These are phyloP conservation scores for Claviceps arundinis DNA, from an alignment of 2,329 filamentous ascomycete species.

Conservation along the genomic window DNA sequence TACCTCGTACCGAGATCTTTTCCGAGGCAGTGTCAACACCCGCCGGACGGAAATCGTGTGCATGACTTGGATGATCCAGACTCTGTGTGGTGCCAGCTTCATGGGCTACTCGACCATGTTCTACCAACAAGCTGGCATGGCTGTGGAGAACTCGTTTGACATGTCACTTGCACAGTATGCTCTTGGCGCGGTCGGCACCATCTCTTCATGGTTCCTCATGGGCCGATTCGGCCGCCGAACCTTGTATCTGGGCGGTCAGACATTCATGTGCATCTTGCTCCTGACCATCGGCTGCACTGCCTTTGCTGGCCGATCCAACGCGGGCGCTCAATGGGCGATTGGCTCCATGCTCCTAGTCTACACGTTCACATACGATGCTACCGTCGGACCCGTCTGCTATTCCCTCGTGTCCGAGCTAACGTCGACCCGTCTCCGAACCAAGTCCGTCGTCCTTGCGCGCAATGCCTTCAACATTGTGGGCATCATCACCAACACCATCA, in stretches of 20 bases:
- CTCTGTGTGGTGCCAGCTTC: constrained; percentile 25
- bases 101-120: constrained; percentile 48
- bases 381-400: constrained; percentile 53
- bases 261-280: constrained; percentile 31
- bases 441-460: constrained; percentile 31
- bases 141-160: constrained; percentile 23
- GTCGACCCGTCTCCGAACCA: constrained; percentile 31
- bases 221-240: constrained; percentile 29
- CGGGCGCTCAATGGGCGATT: constrained; percentile 32
- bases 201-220: constrained; percentile 33
- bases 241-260: constrained; percentile 32
- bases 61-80: constrained; percentile 30
- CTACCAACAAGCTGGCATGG: constrained; percentile 29
- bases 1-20: constrained; percentile 32
- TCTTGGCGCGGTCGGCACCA: constrained; percentile 30
- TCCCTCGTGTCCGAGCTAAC: constrained; percentile 54
- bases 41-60: constrained; percentile 33
- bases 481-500: constrained; percentile 32
- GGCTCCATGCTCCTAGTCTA: constrained; percentile 32
- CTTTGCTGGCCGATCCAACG: constrained; percentile 29
- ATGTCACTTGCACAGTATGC: constrained; percentile 29
- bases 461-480: constrained; percentile 34
- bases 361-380: constrained; percentile 28
- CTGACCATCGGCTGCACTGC: constrained; percentile 41
- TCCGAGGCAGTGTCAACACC: constrained; percentile 28